Conservation (phyloP, 306 rosid genomes). For the Prinsepia uniflora region DNA sequence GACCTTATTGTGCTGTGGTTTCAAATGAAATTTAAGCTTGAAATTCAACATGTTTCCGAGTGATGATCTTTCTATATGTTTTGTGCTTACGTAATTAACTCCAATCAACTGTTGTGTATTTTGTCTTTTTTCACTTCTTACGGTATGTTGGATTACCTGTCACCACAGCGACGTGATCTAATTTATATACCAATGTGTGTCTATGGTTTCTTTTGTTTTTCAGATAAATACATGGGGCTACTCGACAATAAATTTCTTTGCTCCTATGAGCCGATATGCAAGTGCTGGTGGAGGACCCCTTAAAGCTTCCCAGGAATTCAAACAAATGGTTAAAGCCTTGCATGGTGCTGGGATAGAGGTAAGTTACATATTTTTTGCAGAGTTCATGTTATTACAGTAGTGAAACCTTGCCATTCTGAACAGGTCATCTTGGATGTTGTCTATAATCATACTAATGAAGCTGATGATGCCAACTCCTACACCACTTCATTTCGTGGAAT, state of each 20-base stretch:
- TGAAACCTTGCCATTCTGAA: conserved; percentile 21
- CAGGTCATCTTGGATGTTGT: conserved; percentile 98
- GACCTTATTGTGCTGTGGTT: no score
- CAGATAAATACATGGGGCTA: conserved; percentile 99
- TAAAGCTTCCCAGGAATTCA: conserved; percentile 81
- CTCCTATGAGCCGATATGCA: conserved; percentile 98
- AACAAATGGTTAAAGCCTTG: conserved; percentile 90
- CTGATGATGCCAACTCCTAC: conserved; percentile 64
- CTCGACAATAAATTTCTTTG: conserved; percentile 90
- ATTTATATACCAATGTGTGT: background rate
- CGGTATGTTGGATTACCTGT: conserved; percentile 5
- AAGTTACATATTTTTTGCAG: conserved; percentile 12
- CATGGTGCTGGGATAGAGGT: conserved; percentile 98
- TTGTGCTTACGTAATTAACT: background rate
- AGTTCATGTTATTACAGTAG: conserved; percentile 14
- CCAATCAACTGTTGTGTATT: background rate
- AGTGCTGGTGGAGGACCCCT: conserved; percentile 93
- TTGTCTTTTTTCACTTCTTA: background rate
- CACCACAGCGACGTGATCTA: conserved; percentile 14
- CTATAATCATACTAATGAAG: conserved; percentile 93
- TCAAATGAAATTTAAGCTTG: background rate
- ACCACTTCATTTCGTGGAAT: conserved; percentile 94
- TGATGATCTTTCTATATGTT: background rate
- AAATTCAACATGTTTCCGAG: background rate
- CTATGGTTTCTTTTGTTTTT: conserved; percentile 21